phyloP scores from a whole-genome alignment of 2,329 filamentous ascomycete species.

The Phialophora expanda region DNA sequence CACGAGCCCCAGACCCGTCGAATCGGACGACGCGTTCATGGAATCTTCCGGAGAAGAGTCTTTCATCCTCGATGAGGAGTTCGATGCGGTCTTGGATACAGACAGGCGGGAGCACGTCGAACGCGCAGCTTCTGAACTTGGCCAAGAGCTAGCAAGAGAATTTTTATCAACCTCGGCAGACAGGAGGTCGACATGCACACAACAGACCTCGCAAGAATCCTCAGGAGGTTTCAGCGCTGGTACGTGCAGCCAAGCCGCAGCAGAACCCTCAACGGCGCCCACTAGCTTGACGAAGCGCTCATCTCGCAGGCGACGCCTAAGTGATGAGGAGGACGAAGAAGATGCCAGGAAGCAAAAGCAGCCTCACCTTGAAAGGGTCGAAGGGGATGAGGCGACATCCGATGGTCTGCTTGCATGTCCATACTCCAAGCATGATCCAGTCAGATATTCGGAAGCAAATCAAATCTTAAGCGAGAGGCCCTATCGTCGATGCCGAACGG shows the following conservation, averaged over 20 bases:
- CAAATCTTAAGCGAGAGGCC: constrained; percentile 7
- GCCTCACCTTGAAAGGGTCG: neutral
- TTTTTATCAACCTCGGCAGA: neutral
- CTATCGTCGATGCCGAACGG: constrained; percentile 26
- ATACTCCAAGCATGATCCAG: constrained; percentile 37
- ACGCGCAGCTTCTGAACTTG: neutral
- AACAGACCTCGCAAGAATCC: neutral
- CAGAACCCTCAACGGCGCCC: neutral
- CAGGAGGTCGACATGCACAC: neutral
- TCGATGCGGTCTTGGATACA: neutral
- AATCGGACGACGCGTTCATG: neutral
- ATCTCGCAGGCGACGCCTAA: neutral
- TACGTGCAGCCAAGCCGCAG: neutral
- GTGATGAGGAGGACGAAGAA: constrained; percentile 9
- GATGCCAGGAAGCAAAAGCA: constrained; percentile 6
- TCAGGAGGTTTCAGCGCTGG: neutral
- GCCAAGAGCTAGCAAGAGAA: neutral
- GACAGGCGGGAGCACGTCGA: neutral
- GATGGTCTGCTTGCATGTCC: constrained; percentile 44
- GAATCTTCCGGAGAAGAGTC: constrained; percentile 17
- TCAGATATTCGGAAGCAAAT: constrained; percentile 26
- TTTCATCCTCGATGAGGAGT: constrained; percentile 1
- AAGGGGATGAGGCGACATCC: neutral
- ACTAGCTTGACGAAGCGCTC: neutral
- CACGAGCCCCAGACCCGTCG: neutral